Percentiles rank a stretch among this genome's conserved stretches.
phyloP scores from a whole-genome alignment of 441 rosid genomes.

The Dalechampia spathulata region DNA sequence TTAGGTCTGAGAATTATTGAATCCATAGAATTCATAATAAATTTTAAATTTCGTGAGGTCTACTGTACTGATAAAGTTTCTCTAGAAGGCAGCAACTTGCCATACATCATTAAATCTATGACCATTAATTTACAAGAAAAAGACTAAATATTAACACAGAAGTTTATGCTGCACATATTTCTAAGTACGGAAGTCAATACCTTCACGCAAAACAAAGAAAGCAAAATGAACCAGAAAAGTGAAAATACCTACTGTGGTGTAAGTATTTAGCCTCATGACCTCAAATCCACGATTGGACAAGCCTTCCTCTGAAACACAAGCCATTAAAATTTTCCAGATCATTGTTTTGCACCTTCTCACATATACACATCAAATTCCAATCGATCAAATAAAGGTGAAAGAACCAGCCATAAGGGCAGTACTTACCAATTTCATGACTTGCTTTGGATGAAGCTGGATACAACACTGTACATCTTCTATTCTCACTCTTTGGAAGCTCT shows the following conservation, averaged over 20 bases:
- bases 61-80: background rate
- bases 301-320: constrained; percentile 67
- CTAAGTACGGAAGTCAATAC: too few species aligned
- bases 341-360: constrained; percentile 3
- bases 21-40: background rate
- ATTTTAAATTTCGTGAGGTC: background rate
- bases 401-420: constrained; percentile 9
- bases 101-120: background rate
- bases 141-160: background rate
- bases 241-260: constrained; percentile 69
- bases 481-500: constrained; percentile 71
- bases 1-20: background rate
- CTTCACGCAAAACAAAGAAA: too few species aligned
- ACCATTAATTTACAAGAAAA: background rate
- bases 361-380: constrained; percentile 7
- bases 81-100: background rate
- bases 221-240: background rate
- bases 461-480: constrained; percentile 60
- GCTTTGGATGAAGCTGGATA: constrained; percentile 95
- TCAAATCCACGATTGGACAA: constrained; percentile 82
- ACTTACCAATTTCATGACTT: constrained; percentile 75
- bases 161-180: too few species aligned
- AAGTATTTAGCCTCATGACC: constrained; percentile 83
- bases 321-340: constrained; percentile 7
- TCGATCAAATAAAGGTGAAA: background rate